Base-by-base conservation (phyloP, 2,329 filamentous ascomycete genomes). In the Penicillium vulpinum region DNA sequence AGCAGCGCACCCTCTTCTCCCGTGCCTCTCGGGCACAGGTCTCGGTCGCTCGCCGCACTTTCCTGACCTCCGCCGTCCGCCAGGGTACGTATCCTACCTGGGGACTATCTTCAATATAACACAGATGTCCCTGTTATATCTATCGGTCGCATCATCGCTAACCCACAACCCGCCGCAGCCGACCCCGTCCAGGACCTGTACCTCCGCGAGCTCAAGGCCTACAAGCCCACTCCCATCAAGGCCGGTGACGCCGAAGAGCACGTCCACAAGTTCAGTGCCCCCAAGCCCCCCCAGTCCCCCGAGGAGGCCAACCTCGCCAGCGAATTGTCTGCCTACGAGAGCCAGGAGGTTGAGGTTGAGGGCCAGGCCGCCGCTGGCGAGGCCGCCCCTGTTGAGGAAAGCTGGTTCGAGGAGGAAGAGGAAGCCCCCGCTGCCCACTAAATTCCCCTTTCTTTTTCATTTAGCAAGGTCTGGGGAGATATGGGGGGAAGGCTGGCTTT, bases 131-230 rank as follows among this genome's bases (percentile, higher is more conserved):
- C 28, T 10, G 4, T 1, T 18, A 31, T 33, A 18, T 24, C 7
- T 16, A 13, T 56, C 45, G 36, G 49, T 45, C 46, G 48, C 49
- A 53, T 55, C 33, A 38, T 62, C 56, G 55, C 64, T 67, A 62
- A 71, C 62, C 54, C 44, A 58, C 50, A 40, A 48, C 47, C 45
- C 57, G n/a, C 51, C 64, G 36, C 74, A 97, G 94, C 91, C 86
- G 94, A 99, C 79, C 87, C 96, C 72, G 91, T 99, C 70, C 94
- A 97, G 81, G 93, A 97, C 77, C 86, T 99, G 74, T 99, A 99
- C 85, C 87, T 99, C 70, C 89, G 88, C 78, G 92, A 97, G 81
- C 87, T 99, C 75, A 94, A 93, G 82, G 86, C 87, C 79, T 97
- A 96, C 89, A 97, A 97, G 86, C 82, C 88, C 63, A 82, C 90